Evolutionary conservation across 345 rosid species (phyloP).

Genomic region (Ceriops decandra): DNA sequence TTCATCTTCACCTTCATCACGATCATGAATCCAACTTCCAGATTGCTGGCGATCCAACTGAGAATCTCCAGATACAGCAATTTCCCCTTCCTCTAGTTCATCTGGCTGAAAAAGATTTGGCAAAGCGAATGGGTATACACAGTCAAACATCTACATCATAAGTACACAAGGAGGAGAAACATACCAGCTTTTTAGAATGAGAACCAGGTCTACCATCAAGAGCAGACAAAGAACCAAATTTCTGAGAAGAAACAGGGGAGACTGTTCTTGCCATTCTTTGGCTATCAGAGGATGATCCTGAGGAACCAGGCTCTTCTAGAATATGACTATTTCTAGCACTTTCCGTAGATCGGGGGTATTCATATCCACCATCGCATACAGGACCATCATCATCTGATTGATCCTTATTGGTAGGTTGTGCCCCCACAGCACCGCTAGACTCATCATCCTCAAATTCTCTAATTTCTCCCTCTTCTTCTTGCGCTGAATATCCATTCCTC

Average conservation of each 20-base stretch:
- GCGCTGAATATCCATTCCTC: conserved; percentile 66
- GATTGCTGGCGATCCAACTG: conserved; percentile 86
- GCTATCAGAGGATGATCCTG: conserved; percentile 86
- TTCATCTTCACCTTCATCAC: conserved; percentile 94
- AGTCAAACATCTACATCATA: conserved; percentile 5
- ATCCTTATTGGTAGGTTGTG: conserved; percentile 48
- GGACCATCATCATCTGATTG: conserved; percentile 81
- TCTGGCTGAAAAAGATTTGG: conserved; percentile 54
- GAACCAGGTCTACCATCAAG: conserved; percentile 91
- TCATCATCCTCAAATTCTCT: conserved; percentile 84
- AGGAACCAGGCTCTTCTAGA: conserved; percentile 69
- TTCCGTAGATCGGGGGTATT: conserved; percentile 53
- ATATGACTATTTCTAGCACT: conserved; percentile 43
- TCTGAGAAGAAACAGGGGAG: conserved; percentile 83
- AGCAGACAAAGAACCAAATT: conserved; percentile 95
- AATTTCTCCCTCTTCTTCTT: conserved; percentile 88
- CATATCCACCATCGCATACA: conserved; percentile 43
- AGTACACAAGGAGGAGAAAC: conserved; percentile 16
- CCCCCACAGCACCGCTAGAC: conserved; percentile 57
- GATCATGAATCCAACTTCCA: conserved; percentile 93
- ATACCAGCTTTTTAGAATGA: conserved; percentile 73
- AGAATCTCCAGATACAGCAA: conserved; percentile 92
- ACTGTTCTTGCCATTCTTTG: conserved; percentile 56
- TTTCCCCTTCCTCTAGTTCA: conserved; percentile 98
- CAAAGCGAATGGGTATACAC: conserved; percentile 22